A percentile compares a stretch with the other conserved stretches of the same genome.
phyloP scores from a whole-genome alignment of 257 asterid genomes.

The Salvia hispanica region DNA sequence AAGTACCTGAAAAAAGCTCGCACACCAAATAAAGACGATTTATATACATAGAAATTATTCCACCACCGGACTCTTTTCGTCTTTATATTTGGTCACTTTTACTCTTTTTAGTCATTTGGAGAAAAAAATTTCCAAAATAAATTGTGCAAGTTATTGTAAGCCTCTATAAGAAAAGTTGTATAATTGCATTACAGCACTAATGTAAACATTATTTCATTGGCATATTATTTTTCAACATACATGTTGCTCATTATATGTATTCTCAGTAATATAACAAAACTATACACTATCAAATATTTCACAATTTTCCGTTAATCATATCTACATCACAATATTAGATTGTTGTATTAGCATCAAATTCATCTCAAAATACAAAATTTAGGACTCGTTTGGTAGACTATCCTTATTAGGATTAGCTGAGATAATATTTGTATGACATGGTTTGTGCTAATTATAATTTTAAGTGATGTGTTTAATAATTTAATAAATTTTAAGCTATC shows the following conservation, averaged over 20 bases:
- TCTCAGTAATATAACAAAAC: neutral
- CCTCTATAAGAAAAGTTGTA: neutral
- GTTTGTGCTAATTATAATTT: too few species aligned
- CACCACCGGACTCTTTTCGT: slow-evolving; percentile 6
- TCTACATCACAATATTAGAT: neutral
- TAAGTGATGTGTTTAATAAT: too few species aligned
- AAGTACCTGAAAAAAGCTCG: slow-evolving; percentile 8
- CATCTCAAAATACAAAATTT: neutral
- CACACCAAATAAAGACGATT: slow-evolving; percentile 2
- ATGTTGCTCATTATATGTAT: neutral
- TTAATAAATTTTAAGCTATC: too few species aligned
- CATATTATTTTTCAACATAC: neutral
- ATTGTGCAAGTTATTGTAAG: slow-evolving; percentile 19
- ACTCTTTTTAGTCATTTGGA: slow-evolving; percentile 11
- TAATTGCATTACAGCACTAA: neutral
- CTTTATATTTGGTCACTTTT: slow-evolving; percentile 26
- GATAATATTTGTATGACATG: too few species aligned
- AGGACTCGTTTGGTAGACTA: too few species aligned
- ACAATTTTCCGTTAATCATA: neutral
- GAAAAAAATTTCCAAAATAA: slow-evolving; percentile 1
- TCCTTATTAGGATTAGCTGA: too few species aligned
- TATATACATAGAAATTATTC: slow-evolving; percentile 12
- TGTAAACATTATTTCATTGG: neutral
- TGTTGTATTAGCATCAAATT: neutral
- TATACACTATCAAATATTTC: neutral